Percentiles rank a stretch among this genome's conserved stretches.
Evolutionary conservation across 208 protist species (phyloP).

Genomic region (Wallacemonas sp.): DNA sequence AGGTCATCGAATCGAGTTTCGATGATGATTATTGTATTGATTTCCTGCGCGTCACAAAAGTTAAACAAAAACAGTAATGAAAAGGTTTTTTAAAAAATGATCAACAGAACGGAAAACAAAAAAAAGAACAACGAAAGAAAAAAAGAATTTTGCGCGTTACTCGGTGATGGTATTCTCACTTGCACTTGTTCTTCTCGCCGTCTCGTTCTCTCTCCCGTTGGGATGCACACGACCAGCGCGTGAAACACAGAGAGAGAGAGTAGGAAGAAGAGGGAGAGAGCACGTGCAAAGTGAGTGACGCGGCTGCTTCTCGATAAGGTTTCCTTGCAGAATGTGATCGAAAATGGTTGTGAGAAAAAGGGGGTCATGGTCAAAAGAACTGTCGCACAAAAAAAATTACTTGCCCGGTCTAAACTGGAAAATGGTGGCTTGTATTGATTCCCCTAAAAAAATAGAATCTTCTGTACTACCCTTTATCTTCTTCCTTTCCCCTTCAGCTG

Average conservation of each 20-base stretch:
- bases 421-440: constrained; percentile 11
- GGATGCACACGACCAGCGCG: no score
- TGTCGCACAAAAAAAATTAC: constrained; percentile 11
- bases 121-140: constrained; percentile 23
- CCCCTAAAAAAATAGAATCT: constrained; percentile 6
- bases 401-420: constrained; percentile 12
- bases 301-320: constrained; percentile 60
- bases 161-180: constrained; percentile 36
- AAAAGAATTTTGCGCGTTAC: constrained; percentile 38
- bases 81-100: neutral
- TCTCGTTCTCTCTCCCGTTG: no score
- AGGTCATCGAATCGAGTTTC: neutral
- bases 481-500: constrained; percentile 33
- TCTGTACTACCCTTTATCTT: constrained; percentile 48
- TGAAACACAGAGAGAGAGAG: neutral
- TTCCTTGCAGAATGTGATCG: constrained; percentile 26
- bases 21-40: neutral
- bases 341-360: constrained; percentile 10
- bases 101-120: constrained; percentile 21
- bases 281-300: constrained; percentile 27
- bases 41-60: no score
- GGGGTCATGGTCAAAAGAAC: constrained; percentile 19
- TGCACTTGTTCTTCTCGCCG: neutral
- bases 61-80: constrained; percentile 19
- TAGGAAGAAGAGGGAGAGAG: neutral